Evolutionary conservation across 345 rosid genomes (phyloP), one percentile per base, ranked within the genome.

Genomic region (Physaria fendleri): DNA sequence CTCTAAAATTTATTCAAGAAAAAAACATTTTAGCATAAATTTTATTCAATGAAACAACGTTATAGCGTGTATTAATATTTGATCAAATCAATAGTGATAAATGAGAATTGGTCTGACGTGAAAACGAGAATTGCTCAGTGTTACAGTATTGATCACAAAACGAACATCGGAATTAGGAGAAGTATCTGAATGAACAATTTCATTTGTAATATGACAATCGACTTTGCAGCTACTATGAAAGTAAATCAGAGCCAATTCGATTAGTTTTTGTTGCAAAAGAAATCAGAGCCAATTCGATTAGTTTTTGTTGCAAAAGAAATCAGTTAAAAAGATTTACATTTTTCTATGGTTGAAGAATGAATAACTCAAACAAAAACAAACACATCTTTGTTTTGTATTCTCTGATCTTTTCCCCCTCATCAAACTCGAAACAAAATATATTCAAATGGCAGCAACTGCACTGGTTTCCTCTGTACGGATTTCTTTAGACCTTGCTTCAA

Each of bases 321-420:
- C 23, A 55, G 24, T 35, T 35, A 44, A 22, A 43, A 34, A 37
- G 46, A 17, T 5, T 48, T 35, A 47, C 57, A 48, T 5, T 64
- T 46, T 53, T 34, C 60, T 51, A 16, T 15, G 21, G 18, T 18
- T 14, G 24, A 59, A 30, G 24, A 52, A 51, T 4, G 9, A 23
- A 61, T 53, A 28, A 27, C 46, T 34, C 12, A 27, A 20, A 21
- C 48, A 62, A 33, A 4, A 70, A 32, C 58, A 55, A 49, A 32
- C 25, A 45, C 63, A 55, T 69, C 38, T 32, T 45, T 53, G 62
- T 54, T 23, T 22, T 20, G 58, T 38, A 62, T 46, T 12, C 24
- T 61, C 33, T 21, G 10, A 8, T 8, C 14, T 50, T 44, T 52
- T n/a, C n/a, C n/a, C n/a, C n/a, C n/a, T n/a, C n/a, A n/a, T n/a